Percentiles rank a stretch among this genome's conserved stretches.
Conservation (phyloP, 345 rosid species). For the Sisymbrium altissimum region DNA sequence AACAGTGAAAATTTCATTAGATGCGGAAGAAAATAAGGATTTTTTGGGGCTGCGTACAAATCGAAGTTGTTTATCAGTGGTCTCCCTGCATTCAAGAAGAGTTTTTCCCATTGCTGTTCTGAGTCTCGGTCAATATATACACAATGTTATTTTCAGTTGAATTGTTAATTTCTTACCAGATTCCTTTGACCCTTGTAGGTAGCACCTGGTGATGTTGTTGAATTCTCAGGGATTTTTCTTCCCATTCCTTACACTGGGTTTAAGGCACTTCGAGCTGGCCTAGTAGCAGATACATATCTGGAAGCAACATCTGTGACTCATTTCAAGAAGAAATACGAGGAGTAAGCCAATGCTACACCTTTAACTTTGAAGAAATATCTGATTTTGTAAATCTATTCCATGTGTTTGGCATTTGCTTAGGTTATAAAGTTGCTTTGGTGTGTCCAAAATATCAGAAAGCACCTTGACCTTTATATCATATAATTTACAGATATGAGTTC, state of each 20-base stretch:
- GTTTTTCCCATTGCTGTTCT: neutral
- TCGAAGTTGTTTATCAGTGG: neutral
- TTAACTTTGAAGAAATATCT: neutral
- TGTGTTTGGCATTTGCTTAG: slow-evolving; percentile 3
- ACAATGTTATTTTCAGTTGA: neutral
- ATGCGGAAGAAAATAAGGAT: neutral
- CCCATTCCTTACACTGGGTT: slow-evolving; percentile 95
- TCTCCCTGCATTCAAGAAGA: neutral
- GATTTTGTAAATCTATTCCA: neutral
- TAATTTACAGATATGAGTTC: slow-evolving; percentile 69
- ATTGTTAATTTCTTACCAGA: neutral
- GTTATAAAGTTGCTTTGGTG: neutral
- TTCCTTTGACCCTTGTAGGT: slow-evolving; percentile 44
- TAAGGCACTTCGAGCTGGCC: slow-evolving; percentile 96
- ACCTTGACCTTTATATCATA: neutral
- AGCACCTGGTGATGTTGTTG: slow-evolving; percentile 95
- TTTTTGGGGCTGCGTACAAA: neutral
- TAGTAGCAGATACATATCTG: slow-evolving; percentile 93
- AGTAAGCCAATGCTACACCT: slow-evolving; percentile 51
- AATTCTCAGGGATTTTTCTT: slow-evolving; percentile 94
- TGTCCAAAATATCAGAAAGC: slow-evolving; percentile 5
- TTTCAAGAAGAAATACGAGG: slow-evolving; percentile 95
- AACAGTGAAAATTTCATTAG: neutral
- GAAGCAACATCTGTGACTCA: slow-evolving; percentile 90
- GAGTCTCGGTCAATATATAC: neutral